These are phyloP conservation scores for Golubevia pallescens DNA, from an alignment of 1,284 basidiomycete species.

Conservation along the genomic window DNA sequence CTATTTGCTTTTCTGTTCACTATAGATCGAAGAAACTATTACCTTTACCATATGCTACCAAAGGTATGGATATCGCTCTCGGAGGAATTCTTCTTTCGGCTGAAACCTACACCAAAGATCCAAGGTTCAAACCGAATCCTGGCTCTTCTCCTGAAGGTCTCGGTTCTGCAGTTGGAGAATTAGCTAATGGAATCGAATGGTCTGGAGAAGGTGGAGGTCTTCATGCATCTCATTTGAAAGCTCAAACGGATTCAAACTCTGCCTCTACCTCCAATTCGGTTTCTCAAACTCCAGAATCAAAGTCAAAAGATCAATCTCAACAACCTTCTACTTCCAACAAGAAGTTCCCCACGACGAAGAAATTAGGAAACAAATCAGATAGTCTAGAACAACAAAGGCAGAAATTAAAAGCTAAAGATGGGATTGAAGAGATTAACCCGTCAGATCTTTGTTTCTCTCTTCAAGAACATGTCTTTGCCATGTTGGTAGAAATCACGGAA, in stretches of 20 bases:
- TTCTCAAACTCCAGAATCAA: no score
- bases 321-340: no score
- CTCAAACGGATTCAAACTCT: no score
- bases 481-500: constrained; percentile 99
- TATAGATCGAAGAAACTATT: constrained; percentile 70
- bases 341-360: no score
- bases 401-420: not conserved
- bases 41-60: constrained; percentile 90
- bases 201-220: constrained; percentile 65
- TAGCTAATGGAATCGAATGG: constrained; percentile 24
- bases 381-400: no score
- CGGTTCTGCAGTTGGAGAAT: no score
- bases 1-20: not conserved
- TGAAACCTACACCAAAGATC: constrained; percentile 75
- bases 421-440: constrained; percentile 79
- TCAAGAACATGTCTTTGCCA: constrained; percentile 96
- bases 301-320: no score
- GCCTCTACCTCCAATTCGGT: no score
- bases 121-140: no score
- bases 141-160: no score
- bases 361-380: no score
- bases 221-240: no score
- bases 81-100: constrained; percentile 88
- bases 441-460: constrained; percentile 95
- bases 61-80: constrained; percentile 97